These are phyloP conservation scores for Saturnispora sekii DNA, from an alignment of 805 yeast species.

Conservation along the genomic window DNA sequence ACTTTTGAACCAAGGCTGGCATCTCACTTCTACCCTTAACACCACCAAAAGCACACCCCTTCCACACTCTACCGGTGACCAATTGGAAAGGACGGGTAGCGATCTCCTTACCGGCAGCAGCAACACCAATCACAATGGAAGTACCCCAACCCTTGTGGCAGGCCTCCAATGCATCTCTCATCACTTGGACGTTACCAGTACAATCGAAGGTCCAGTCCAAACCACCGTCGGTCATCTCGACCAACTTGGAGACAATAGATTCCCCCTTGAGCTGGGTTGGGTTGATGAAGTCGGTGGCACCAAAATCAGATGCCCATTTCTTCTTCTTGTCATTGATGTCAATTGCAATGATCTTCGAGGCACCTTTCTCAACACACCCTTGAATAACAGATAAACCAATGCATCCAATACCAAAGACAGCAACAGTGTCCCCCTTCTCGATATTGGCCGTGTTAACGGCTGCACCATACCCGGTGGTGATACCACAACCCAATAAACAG, in stretches of 20 bases:
- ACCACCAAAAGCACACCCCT: slow-evolving; percentile 99
- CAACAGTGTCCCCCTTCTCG: slow-evolving; percentile 84
- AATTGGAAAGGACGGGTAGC: slow-evolving; percentile 97
- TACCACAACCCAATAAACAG: slow-evolving; percentile 95
- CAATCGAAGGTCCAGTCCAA: slow-evolving; percentile 94
- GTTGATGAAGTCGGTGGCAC: slow-evolving; percentile 92
- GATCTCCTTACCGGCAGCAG: slow-evolving; percentile 96
- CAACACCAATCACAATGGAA: slow-evolving; percentile 93
- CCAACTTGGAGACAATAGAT: slow-evolving; percentile 69
- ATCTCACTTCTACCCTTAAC: slow-evolving; percentile 95
- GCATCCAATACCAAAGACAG: slow-evolving; percentile 96
- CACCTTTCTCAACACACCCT: slow-evolving; percentile 82
- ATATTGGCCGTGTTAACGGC: slow-evolving; percentile 91
- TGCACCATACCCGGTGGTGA: slow-evolving; percentile 97
- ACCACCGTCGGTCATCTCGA: slow-evolving; percentile 95
- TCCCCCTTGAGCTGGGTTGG: slow-evolving; percentile 61
- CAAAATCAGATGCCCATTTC: slow-evolving; percentile 80
- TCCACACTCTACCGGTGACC: slow-evolving; percentile 98
- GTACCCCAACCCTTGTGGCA: slow-evolving; percentile 99
- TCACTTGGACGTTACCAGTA: slow-evolving; percentile 91
- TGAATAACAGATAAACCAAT: slow-evolving; percentile 95
- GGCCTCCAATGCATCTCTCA: slow-evolving; percentile 94
- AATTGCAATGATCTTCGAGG: slow-evolving; percentile 71
- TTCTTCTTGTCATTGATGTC: slow-evolving; percentile 81
- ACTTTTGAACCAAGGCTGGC: slow-evolving; percentile 82